Evolutionary conservation across 2,329 filamentous ascomycete species (phyloP), one percentile per base, ranked within the genome.

Genomic region (Fusarium graminum): DNA sequence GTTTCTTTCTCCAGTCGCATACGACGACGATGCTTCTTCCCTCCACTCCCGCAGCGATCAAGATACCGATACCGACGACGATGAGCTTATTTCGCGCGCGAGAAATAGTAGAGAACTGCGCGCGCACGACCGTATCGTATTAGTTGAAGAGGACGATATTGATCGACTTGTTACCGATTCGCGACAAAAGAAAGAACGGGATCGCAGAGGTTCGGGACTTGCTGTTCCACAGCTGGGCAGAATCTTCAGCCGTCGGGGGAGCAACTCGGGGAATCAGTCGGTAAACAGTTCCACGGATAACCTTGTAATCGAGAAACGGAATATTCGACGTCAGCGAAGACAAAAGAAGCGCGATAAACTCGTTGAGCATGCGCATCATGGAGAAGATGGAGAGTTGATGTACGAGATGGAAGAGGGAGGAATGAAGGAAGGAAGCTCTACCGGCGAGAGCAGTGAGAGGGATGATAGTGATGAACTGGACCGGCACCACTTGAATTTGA

Each of bases 401-500:
- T 94, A 92, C 76, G 92, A 95, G 79, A 92, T 94, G 90, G 94
- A 97, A 77, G 90, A 93, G 74, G 92, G 93, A 2, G 86, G 84
- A 4, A 85, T 91, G 73, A 88, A 85, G 62, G 88, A 90, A 45
- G 89, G 90, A 52, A 91, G 86, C 74, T 82, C 81, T 7, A 88
- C 87, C 0, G 87, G 86, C 34, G 83, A 86, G 1, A 89, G 85
- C 76, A 88, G 84, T 81, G 80, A 90, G 71, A 80, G 87, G 66
- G 81, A 89, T 66, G 80, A 86, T 76, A 83, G 89, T 80, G 81
- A 86, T 72, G 80, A 89, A 76, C 72, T 87, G 75, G 80, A 88
- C 77, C 76, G 88, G 73, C 80, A 80, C 29, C 79, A 80, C 5
- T 76, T 90, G 47, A 79, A 84, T 38, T 77, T 82, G 52, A 74